Evolutionary conservation across 768 basidiomycete species (phyloP).

Genomic region (Boletus bicolor): DNA sequence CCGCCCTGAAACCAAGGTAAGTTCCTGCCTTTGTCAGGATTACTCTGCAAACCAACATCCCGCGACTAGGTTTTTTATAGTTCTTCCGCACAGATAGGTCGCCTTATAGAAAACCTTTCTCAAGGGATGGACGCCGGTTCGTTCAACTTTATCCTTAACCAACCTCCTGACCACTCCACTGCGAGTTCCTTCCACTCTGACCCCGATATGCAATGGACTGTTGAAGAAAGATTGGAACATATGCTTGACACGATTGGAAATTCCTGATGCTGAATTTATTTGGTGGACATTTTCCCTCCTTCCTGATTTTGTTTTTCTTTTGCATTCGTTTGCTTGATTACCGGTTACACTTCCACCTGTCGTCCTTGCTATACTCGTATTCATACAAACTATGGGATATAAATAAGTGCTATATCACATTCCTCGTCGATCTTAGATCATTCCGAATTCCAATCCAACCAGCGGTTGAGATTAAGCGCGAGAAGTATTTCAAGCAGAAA

Average conservation of each 20-base stretch:
- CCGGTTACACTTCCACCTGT: constrained; percentile 18
- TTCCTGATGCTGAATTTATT: constrained; percentile 31
- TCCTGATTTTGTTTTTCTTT: constrained; percentile 1
- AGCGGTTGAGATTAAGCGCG: constrained; percentile 68
- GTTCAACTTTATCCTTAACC: constrained; percentile 66
- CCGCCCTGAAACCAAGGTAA: constrained; percentile 83
- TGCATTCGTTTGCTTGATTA: constrained; percentile 17
- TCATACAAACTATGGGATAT: constrained; percentile 34
- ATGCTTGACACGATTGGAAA: constrained; percentile 49
- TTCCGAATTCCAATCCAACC: constrained; percentile 60
- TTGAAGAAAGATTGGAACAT: constrained; percentile 73
- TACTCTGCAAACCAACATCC: constrained; percentile 8
- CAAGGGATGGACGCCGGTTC: constrained; percentile 80
- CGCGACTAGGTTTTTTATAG: constrained; percentile 34
- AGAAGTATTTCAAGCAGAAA: constrained; percentile 64
- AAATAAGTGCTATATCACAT: constrained; percentile 26
- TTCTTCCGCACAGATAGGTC: constrained; percentile 74
- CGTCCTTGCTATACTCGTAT: constrained; percentile 29
- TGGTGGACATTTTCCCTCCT: constrained; percentile 11
- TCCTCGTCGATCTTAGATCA: constrained; percentile 14
- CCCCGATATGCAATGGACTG: constrained; percentile 61
- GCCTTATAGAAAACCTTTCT: constrained; percentile 79
- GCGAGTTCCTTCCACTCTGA: constrained; percentile 63
- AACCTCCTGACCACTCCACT: constrained; percentile 48
- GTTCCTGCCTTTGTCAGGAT: constrained; percentile 19